phyloP scores from a whole-genome alignment of 2,329 filamentous ascomycete species.

The Talaromyces sp. region DNA sequence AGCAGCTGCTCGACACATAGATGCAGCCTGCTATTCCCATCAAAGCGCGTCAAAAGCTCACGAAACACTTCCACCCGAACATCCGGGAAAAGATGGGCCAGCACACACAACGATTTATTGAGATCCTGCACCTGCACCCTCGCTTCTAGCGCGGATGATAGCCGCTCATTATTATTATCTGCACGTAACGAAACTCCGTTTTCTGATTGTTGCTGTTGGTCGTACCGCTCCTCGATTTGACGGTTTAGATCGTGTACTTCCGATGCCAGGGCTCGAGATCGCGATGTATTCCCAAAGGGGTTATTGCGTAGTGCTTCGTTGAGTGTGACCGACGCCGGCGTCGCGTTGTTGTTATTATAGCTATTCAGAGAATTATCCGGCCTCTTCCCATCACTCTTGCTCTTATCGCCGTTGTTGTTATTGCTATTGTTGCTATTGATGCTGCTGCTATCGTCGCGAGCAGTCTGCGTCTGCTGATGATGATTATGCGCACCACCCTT shows the following conservation, averaged over 20 bases:
- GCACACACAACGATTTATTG: slow-evolving; percentile 36
- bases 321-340: slow-evolving; percentile 23
- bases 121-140: slow-evolving; percentile 31
- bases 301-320: slow-evolving; percentile 41
- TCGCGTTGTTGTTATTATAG: background rate
- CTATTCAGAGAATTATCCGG: background rate
- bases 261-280: slow-evolving; percentile 20
- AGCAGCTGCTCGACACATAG: slow-evolving; percentile 45
- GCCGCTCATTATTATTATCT: background rate
- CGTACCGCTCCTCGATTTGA: background rate
- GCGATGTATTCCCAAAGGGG: slow-evolving; percentile 33
- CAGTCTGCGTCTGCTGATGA: background rate
- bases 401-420: background rate
- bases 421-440: background rate
- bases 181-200: background rate
- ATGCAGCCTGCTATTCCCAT: slow-evolving; percentile 42
- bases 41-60: slow-evolving; percentile 42
- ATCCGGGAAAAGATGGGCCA: slow-evolving; percentile 42
- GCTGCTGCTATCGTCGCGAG: background rate
- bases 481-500: background rate
- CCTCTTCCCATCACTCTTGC: too few species aligned
- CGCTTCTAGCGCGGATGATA: slow-evolving; percentile 13
- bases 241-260: slow-evolving; percentile 1
- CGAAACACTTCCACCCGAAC: slow-evolving; percentile 44
- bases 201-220: background rate